Base-by-base conservation (phyloP, 164 flowering plant genomes). In the Chimonanthus salicifolius region DNA sequence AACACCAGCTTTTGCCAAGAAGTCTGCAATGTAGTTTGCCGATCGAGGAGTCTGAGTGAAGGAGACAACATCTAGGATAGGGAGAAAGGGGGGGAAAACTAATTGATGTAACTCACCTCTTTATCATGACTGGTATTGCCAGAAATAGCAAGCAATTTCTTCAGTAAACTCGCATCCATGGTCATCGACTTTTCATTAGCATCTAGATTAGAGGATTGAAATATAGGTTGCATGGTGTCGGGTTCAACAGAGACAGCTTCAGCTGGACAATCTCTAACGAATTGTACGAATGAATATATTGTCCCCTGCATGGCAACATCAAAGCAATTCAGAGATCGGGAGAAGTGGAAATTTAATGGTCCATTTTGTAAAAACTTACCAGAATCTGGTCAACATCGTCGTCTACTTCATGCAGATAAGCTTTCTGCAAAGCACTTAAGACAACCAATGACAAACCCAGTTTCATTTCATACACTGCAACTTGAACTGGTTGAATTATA, bases 381-480 rank as follows among this genome's bases (percentile, higher is more conserved):
- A 77, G 79, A 78, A 87, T 72, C 33, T 44, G 48, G 20, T 82
- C 81, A 49, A 85, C 72, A 73, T 75, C 76, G 51, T 79, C 78
- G 63, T 74, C 87, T 16, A 78, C 60, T 71, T 71, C 81, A 2
- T 73, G 72, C 58, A 82, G 78, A 64, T 79, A 75, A 6, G 62
- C 71, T 75, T 82, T 85, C 74, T 81, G 83, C 74, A 81, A 49
- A 49, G 83, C 74, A 80, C 87, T 82, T 68, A 92, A 83, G 13
- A 84, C 69, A 72, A 86, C 66, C 54, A 93, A 75, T 7, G 97
- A 83, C 63, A 90, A 71, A 13, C 98, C 99, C 51, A 95, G 80
- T 81, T 95, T 95, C 87, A 95, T 90, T 81, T 95, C 99, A 78
- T 84, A 95, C 4, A 92, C 73, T 58, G 99, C 89, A 75, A 95